These are phyloP conservation scores for Vittaforma corneae DNA, from an alignment of 371 early-diverging fungal genomes.

Conservation along the genomic window DNA sequence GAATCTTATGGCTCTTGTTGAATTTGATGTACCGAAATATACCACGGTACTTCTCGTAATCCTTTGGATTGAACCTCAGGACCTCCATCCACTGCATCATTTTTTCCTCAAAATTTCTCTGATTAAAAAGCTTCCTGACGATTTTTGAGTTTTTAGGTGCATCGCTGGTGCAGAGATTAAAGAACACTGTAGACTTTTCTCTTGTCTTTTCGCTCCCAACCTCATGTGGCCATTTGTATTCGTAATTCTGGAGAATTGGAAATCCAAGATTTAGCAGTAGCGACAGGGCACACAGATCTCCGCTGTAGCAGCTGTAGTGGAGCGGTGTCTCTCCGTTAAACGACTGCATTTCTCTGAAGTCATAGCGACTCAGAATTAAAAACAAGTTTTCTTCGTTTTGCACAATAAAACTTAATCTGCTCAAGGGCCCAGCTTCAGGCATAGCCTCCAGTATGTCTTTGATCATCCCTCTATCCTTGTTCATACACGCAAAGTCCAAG, in stretches of 20 bases:
- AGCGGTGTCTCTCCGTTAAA: slow-evolving; percentile 40
- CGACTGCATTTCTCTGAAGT: slow-evolving; percentile 14
- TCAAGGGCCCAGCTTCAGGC: slow-evolving; percentile 19
- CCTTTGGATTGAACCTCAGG: slow-evolving; percentile 4
- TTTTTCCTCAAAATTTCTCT: neutral
- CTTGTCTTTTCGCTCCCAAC: neutral
- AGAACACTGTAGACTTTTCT: slow-evolving; percentile 1
- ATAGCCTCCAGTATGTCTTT: slow-evolving; percentile 28
- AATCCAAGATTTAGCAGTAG: slow-evolving; percentile 21
- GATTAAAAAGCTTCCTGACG: neutral
- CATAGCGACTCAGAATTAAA: slow-evolving; percentile 26
- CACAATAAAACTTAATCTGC: slow-evolving; percentile 26
- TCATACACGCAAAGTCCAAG: slow-evolving; percentile 45
- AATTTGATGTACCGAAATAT: slow-evolving; percentile 16
- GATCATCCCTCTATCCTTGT: slow-evolving; percentile 3
- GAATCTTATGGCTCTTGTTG: slow-evolving; percentile 12
- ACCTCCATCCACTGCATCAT: neutral
- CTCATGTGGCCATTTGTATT: slow-evolving; percentile 7
- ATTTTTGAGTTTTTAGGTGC: neutral
- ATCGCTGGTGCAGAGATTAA: neutral
- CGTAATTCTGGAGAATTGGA: slow-evolving; percentile 3
- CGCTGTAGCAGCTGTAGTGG: slow-evolving; percentile 15
- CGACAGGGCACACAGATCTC: neutral
- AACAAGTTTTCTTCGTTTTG: slow-evolving; percentile 23
- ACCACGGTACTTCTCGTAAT: neutral